Evolutionary conservation across 225 moss, liverwort and hornwort genomes (phyloP), one percentile per base, ranked within the genome.

Genomic region (Pseudoscleropodium purum): DNA sequence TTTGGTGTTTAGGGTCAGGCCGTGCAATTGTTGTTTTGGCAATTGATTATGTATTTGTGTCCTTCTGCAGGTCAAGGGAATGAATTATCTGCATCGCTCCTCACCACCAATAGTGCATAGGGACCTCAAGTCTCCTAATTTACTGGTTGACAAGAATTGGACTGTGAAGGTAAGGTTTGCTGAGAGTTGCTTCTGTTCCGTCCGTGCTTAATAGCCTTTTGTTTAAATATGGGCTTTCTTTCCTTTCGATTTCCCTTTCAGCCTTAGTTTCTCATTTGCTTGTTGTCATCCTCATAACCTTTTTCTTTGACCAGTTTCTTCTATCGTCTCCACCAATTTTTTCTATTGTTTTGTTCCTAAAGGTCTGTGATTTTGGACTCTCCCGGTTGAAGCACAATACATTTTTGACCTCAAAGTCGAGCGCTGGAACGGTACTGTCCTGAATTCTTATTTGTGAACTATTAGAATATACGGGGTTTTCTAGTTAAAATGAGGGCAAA

Each of bases 81-180:
- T 99, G 99, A 99, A 99, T 87, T 99, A 99, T 93, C 91, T 99
- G 79, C 99, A 99, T 77, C 96, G 99, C 59, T 99, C 96, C 81
- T 95, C 96, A 64, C 99, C 97, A 27, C 99, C 99, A 63, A 89
- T 99, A 51, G 97, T 99, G 79, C 99, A 99, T 91, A 95, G 99
- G 90, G 99, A 99, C 91, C 92, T 99, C 41, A 99, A 99, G 88
- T 99, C 99, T 18, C 99, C 97, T 45, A 99, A 99, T 85, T 78
- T 99, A 85, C 88, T 99, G 57, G 99, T 99, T n/a, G 99, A 99
- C 91, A 99, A 99, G 79, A 99, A 99, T 57, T 99, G 99, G 99
- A 99, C 96, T 84, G 99, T 99, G 64, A 99, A 99, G 99, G 98
- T 99, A 69, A 13, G 92, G 70, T 26, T 87, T 11, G 61, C 80